A percentile compares a stretch with the other conserved stretches of the same genome.
These are phyloP conservation scores for Neopestalotiopsis sp. DNA, from an alignment of 2,329 filamentous ascomycete species.

Conservation along the genomic window DNA sequence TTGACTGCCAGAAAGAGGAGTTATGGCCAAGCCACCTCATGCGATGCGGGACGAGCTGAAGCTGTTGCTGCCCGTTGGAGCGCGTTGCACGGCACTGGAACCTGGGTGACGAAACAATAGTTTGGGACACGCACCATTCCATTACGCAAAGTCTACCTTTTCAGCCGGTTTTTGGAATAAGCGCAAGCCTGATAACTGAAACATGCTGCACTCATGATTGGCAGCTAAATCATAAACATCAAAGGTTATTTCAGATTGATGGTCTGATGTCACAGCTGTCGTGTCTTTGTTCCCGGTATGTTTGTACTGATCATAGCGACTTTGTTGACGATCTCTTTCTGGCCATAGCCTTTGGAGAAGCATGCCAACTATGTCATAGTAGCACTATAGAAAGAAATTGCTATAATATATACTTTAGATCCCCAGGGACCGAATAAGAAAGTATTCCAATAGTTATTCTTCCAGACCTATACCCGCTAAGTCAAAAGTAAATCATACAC, in stretches of 20 bases:
- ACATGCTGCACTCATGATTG: neutral
- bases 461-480: neutral
- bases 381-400: too few relatives aligned
- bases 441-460: neutral
- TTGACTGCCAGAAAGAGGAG: constrained; percentile 5
- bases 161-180: constrained; percentile 2
- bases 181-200: neutral
- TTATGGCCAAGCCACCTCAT: neutral
- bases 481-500: neutral
- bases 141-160: constrained; percentile 10
- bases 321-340: neutral
- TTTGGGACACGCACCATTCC: neutral
- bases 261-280: constrained; percentile 13
- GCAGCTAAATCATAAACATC: neutral
- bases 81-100: neutral
- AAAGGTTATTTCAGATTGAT: neutral
- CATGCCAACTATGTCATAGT: constrained; percentile 4
- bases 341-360: neutral
- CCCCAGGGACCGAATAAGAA: too few relatives aligned
- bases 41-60: neutral
- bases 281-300: neutral
- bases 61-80: neutral
- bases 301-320: neutral
- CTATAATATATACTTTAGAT: neutral
- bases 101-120: constrained; percentile 3